These are phyloP conservation scores for Sphaerulina populicola DNA, from an alignment of 2,329 filamentous ascomycete genomes.

Conservation along the genomic window DNA sequence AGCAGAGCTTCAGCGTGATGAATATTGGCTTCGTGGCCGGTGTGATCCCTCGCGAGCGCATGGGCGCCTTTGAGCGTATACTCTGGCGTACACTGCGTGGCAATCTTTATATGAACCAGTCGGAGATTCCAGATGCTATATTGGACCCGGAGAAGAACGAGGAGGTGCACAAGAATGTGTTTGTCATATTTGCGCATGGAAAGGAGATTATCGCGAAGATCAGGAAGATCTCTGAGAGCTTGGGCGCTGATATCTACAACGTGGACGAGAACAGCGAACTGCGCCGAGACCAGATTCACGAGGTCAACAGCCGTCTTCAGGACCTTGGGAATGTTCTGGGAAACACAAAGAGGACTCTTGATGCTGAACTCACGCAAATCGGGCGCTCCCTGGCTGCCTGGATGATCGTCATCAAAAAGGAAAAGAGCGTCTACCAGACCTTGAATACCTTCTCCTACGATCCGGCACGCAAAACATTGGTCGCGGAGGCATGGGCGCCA, in stretches of 20 bases:
- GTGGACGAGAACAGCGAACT: conserved; percentile 97
- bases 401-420: conserved; percentile 97
- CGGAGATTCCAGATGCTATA: conserved; percentile 89
- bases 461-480: conserved; percentile 86
- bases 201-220: conserved; percentile 99
- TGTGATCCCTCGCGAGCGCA: conserved; percentile 85
- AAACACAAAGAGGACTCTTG: conserved; percentile 90
- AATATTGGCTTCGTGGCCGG: conserved; percentile 98
- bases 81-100: conserved; percentile 94
- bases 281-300: conserved; percentile 88
- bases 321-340: conserved; percentile 86
- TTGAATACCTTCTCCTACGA: conserved; percentile 97
- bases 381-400: conserved; percentile 85
- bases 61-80: conserved; percentile 93
- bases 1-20: conserved; percentile 71
- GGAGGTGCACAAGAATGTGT: conserved; percentile 90
- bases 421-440: conserved; percentile 94
- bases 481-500: conserved; percentile 95
- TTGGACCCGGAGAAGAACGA: conserved; percentile 90
- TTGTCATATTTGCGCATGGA: conserved; percentile 97
- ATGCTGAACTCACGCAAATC: conserved; percentile 89
- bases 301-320: conserved; percentile 86
- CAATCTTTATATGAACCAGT: conserved; percentile 99
- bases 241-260: conserved; percentile 90
- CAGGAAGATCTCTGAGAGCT: conserved; percentile 94